Conservation (phyloP, 768 basidiomycete species). For the Tricholoma furcatifolium region DNA sequence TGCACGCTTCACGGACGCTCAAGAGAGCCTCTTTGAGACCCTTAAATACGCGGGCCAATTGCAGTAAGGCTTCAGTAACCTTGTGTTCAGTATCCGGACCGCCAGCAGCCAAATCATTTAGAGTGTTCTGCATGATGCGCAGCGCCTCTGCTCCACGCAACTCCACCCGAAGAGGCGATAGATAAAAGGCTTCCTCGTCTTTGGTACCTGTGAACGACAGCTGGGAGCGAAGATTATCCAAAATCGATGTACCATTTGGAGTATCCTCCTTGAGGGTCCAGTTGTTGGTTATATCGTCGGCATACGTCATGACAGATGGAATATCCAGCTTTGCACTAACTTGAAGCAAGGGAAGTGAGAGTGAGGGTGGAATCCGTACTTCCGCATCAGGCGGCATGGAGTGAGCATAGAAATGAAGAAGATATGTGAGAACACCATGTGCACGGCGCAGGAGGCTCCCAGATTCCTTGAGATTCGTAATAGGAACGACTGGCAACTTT, state of each 20-base stretch:
- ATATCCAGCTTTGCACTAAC: slow-evolving; percentile 73
- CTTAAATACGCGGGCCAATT: slow-evolving; percentile 61
- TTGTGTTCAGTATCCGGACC: slow-evolving; percentile 59
- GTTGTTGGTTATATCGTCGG: slow-evolving; percentile 90
- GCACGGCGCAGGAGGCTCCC: slow-evolving; percentile 64
- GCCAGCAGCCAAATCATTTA: slow-evolving; percentile 85
- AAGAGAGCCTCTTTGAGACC: slow-evolving; percentile 60
- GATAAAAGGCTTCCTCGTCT: slow-evolving; percentile 87
- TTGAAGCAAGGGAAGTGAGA: slow-evolving; percentile 74
- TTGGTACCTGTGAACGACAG: slow-evolving; percentile 76
- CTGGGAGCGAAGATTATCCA: slow-evolving; percentile 60
- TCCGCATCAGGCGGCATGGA: slow-evolving; percentile 45
- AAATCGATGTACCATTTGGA: slow-evolving; percentile 38
- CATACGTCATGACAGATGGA: slow-evolving; percentile 87
- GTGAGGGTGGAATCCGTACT: slow-evolving; percentile 62
- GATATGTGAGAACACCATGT: slow-evolving; percentile 69
- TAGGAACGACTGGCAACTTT: slow-evolving; percentile 54
- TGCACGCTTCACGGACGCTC: slow-evolving; percentile 65
- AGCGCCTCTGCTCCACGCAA: slow-evolving; percentile 81
- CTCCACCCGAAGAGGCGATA: slow-evolving; percentile 82
- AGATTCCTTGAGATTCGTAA: slow-evolving; percentile 42
- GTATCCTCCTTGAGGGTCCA: slow-evolving; percentile 46
- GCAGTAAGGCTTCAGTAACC: slow-evolving; percentile 64
- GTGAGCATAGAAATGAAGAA: slow-evolving; percentile 78
- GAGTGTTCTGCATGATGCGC: slow-evolving; percentile 75